Evolutionary conservation across 768 basidiomycete species (phyloP), one percentile per base, ranked within the genome.

Genomic region (Pleurotus citrinopileatus): DNA sequence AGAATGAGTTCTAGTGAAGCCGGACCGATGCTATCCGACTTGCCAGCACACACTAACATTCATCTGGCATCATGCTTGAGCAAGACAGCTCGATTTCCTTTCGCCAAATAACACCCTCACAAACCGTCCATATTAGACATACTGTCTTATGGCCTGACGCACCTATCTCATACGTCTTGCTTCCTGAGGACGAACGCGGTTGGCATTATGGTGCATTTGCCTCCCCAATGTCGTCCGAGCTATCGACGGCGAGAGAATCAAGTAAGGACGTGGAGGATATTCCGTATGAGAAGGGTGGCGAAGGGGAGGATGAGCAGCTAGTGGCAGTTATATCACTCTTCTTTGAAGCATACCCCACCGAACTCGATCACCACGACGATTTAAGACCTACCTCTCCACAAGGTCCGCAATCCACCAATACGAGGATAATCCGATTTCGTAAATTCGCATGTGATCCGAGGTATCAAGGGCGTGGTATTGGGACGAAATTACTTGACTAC

Each of bases 311-410:
- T 53, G 45, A 59, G 52, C 56, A 65, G 15, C 75, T 79, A 19
- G 67, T 82, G 46, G 77, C 79, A 42, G 78, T 84, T 53, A 77
- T 83, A 52, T 86, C 83, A 20, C 63, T 83, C 25, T 84, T 86
- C 66, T 59, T 68, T 37, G 79, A 81, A 55, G 57, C 68, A 22
- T 54, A 76, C 29, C 70, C 71, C 63, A 67, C 70, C 63, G 46
- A n/a, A 54, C 42, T 22, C 38, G 48, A 53, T 22, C 36, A 42
- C 44, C 52, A 52, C 36, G 60, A 42, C 51, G 28, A 19, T 36
- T 59, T 52, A 43, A 47, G 19, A 58, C 51, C 52, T 51, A 47
- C 56, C 65, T 13, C 44, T 6, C 29, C 29, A 32, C 29, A 57
- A 65, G 29, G 13, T 32, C 6, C 29, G 7, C 6, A 32, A 32